Base-by-base conservation (phyloP, 306 rosid species). In the Dalbergia cultrata region DNA sequence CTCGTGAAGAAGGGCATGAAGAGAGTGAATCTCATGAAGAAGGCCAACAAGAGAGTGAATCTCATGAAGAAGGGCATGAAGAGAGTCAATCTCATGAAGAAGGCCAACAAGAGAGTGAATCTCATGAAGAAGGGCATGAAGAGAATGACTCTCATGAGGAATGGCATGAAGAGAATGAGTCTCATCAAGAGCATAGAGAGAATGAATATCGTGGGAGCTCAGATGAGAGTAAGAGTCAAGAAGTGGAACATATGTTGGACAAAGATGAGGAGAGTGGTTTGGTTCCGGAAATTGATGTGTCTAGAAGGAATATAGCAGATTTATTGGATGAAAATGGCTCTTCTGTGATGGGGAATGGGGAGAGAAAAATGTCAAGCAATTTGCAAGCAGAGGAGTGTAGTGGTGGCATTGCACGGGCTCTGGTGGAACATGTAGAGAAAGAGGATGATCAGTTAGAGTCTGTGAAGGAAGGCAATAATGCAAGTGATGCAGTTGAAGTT, bases 391-490 rank as follows among this genome's bases (percentile, higher is more conserved):
- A 84, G 88, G 89, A 83, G 74, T 70, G 79, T 71, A 75, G 60
- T 79, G 86, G 63, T 11, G 33, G 70, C 68, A 82, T 70, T 53
- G 84, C 81, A 63, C 80, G 12, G 72, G 82, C 86, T 74, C 63
- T 47, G 0, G 43, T 70, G 80, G 86, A 84, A 79, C 73, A 14
- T 59, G 72, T 35, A 35, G 88, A 85, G 72, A 86, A 85, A 70
- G 83, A 81, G 59, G 85, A 14, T 37, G 93, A 85, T 79, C 87
- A 79, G 80, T 60, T 82, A 71, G 90, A 37, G 54, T 67, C 63
- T 61, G 72, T 22, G 77, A 75, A 84, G 76, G 95, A 84, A 74
- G 89, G 62, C n/a, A 77, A 52, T 67, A 72, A 77, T 88, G 83
- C 73, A 77, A 81, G 56, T 52, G 83, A 82, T 34, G 85, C 26